Evolutionary conservation across 192 early-diverging fungal genomes (phyloP), one percentile per base, ranked within the genome.

Genomic region (Rhizoclosmatium sp.): DNA sequence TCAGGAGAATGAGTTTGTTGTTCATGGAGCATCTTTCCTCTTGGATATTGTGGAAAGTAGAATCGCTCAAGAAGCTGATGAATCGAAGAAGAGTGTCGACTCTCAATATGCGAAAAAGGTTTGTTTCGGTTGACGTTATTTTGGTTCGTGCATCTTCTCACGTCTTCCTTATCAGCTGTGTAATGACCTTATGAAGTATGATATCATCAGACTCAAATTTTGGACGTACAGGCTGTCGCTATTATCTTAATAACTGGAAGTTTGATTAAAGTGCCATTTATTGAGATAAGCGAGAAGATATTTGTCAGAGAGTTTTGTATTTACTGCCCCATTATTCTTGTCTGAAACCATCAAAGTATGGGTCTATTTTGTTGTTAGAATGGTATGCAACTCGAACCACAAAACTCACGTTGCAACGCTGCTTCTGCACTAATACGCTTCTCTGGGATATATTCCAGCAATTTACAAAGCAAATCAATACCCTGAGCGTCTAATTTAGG

Each of bases 401-500:
- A 79, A n/a, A 40, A 88, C 81, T 59, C 64, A 86, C 84, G 90
- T 67, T 73, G 59, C 42, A 96, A 84, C 12, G 94, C 94, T 75
- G 92, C 88, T 69, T 92, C 90, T 1, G 95, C 95, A 16, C 87
- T 92, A 54, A 96, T 89, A 51, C 95, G 88, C 81, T 91, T 89
- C 68, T 95, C 93, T 2, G 95, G 95, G 40, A 87, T 92, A 75
- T 90, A 95, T 78, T 91, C 90, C 21, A 96, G 79, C 79, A 96
- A 80, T 68, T 85, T 82, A 75, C 82, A 85, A 81, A 99, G 87
- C 79, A 99, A 84, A 78, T 98, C 94, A 48, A 98, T 92, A 49
- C 97, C 97, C 42, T 85, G 75, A 5, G 91, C 65, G 82, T 95
- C 94, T 23, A 99, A 87, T 82, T 96, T 97, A 31, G 95, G 94